These are phyloP conservation scores for Blastobotrys illinoisensis DNA, from an alignment of 1,139 yeast genomes.

Conservation along the genomic window DNA sequence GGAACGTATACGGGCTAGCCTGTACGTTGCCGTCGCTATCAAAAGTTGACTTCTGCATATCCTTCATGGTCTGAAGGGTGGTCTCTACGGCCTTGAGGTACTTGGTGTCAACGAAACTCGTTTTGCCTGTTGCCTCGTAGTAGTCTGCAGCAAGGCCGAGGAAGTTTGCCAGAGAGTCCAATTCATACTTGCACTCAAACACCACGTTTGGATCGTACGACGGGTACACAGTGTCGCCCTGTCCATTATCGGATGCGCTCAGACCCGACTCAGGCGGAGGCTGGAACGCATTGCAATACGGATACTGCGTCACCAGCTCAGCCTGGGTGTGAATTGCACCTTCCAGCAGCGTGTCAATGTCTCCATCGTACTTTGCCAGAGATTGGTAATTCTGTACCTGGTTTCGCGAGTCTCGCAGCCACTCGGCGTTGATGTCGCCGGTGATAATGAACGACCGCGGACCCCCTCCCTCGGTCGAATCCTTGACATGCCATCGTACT, in stretches of 20 bases:
- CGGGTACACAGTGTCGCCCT: slow-evolving; percentile 62
- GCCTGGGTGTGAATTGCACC: slow-evolving; percentile 83
- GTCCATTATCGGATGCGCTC: slow-evolving; percentile 44
- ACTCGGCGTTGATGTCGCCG: slow-evolving; percentile 81
- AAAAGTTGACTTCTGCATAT: slow-evolving; percentile 61
- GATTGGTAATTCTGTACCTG: slow-evolving; percentile 72
- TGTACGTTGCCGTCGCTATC: slow-evolving; percentile 43
- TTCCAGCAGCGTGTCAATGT: slow-evolving; percentile 46
- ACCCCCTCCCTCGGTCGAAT: slow-evolving; percentile 25
- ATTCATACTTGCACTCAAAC: slow-evolving; percentile 83
- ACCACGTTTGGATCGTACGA: slow-evolving; percentile 62
- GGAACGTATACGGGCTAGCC: slow-evolving; percentile 51
- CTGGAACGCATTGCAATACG: slow-evolving; percentile 85
- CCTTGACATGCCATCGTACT: slow-evolving; percentile 55
- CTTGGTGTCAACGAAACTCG: slow-evolving; percentile 38
- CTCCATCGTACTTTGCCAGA: slow-evolving; percentile 44
- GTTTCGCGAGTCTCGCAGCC: slow-evolving; percentile 78
- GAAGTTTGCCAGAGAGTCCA: slow-evolving; percentile 78
- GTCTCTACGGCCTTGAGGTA: slow-evolving; percentile 61
- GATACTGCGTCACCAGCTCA: slow-evolving; percentile 49
- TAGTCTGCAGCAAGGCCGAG: slow-evolving; percentile 67
- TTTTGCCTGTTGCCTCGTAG: slow-evolving; percentile 45
- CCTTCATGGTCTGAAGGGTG: slow-evolving; percentile 46
- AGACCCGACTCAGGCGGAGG: slow-evolving; percentile 65
- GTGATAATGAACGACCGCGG: slow-evolving; percentile 57